Conservation (phyloP, 1,284 basidiomycete species). For the Takashimella tepidaria region DNA sequence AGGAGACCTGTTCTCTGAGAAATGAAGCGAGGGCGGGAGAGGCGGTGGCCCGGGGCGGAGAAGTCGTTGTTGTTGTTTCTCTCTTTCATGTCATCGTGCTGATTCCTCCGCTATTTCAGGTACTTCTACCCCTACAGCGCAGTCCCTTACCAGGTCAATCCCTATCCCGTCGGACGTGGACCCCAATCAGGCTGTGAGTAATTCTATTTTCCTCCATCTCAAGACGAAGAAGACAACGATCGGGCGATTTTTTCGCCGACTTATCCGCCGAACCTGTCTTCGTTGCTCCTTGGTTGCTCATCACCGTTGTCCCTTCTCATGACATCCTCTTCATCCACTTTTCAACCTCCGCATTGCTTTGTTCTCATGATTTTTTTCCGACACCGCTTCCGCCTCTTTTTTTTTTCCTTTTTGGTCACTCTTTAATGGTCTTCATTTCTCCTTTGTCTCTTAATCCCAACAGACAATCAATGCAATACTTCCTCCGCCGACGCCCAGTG, state of each 20-base stretch:
- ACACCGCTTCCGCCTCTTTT: too few relatives aligned
- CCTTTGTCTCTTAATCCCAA: not conserved
- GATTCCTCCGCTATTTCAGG: not conserved
- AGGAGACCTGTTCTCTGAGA: too few relatives aligned
- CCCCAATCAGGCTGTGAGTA: constrained; percentile 10
- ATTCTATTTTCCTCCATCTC: not conserved
- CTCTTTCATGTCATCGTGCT: not conserved
- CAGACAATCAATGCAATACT: constrained; percentile 25
- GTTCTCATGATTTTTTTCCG: too few relatives aligned
- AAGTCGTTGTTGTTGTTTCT: too few relatives aligned
- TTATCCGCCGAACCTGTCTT: not conserved
- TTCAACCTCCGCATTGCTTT: not conserved
- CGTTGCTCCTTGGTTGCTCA: too few relatives aligned
- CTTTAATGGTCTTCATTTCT: not conserved
- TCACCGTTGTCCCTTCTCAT: not conserved
- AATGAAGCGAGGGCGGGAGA: too few relatives aligned
- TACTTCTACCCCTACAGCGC: constrained; percentile 17
- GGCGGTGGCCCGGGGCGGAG: too few relatives aligned
- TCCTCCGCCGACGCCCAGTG: constrained; percentile 14
- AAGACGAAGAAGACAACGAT: too few relatives aligned
- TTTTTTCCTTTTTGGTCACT: not conserved
- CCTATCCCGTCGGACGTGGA: constrained; percentile 4
- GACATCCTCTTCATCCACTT: too few relatives aligned
- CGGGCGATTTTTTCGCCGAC: not conserved
- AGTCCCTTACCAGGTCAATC: constrained; percentile 11